phyloP scores from a whole-genome alignment of 2,329 filamentous ascomycete genomes.

The Dactylellina parvicollis region DNA sequence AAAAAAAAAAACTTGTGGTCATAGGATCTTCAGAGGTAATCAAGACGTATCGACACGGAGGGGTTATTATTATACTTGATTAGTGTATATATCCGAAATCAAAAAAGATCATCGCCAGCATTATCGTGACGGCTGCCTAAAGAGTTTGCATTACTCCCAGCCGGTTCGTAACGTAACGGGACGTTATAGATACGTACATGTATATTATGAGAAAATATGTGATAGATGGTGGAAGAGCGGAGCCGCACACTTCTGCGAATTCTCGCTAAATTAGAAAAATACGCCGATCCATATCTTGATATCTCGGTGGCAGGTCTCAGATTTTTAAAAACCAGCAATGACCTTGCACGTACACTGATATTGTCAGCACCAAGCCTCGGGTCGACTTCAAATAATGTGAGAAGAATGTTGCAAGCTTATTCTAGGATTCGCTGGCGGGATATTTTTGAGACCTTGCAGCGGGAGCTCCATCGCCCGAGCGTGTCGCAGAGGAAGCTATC shows the following conservation, averaged over 20 bases:
- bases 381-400: no score
- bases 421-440: not conserved
- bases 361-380: no score
- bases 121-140: not conserved
- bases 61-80: no score
- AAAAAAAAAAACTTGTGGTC: no score
- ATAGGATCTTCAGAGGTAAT: no score
- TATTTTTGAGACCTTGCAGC: not conserved
- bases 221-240: not conserved
- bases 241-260: not conserved
- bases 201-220: not conserved
- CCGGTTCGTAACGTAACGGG: not conserved
- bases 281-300: slow-evolving; percentile 3
- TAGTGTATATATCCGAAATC: no score
- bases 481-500: no score
- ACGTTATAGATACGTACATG: not conserved
- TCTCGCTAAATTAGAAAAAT: slow-evolving; percentile 4
- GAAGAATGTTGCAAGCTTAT: not conserved
- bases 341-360: not conserved
- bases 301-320: not conserved
- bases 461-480: no score
- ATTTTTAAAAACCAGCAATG: not conserved
- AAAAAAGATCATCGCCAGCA: no score
- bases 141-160: not conserved
- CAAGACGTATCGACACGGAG: no score